These are phyloP conservation scores for Cicer cuneatum DNA, from an alignment of 306 rosid species.

Conservation along the genomic window DNA sequence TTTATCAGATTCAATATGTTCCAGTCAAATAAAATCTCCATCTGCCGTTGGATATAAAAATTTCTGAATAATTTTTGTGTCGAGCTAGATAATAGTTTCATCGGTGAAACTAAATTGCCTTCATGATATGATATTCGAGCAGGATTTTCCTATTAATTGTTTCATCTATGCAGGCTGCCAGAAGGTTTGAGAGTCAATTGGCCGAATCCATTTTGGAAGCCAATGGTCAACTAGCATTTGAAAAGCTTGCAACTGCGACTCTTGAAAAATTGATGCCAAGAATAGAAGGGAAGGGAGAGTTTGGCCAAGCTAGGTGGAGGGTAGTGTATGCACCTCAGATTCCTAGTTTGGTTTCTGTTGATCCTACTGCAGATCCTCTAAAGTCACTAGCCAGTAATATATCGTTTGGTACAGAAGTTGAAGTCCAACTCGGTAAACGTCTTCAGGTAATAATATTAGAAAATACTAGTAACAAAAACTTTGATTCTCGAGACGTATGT, in stretches of 20 bases:
- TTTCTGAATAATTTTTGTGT: background rate
- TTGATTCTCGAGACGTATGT: constrained; percentile 20
- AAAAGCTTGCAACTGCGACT: constrained; percentile 90
- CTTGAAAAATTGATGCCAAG: constrained; percentile 95
- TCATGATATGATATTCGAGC: constrained; percentile 24
- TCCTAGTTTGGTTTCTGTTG: constrained; percentile 81
- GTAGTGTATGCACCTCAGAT: constrained; percentile 93
- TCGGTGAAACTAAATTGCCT: constrained; percentile 24
- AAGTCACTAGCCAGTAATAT: constrained; percentile 87
- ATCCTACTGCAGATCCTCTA: constrained; percentile 86
- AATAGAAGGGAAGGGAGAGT: constrained; percentile 95
- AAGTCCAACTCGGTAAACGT: constrained; percentile 92
- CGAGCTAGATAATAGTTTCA: constrained; percentile 4
- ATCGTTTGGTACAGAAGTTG: constrained; percentile 91
- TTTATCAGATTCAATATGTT: background rate
- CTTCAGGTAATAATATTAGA: constrained; percentile 67
- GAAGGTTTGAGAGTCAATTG: constrained; percentile 88
- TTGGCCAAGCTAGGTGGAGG: constrained; percentile 95
- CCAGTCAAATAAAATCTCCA: background rate
- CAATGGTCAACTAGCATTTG: constrained; percentile 86
- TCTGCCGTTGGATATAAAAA: background rate
- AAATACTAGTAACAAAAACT: constrained; percentile 8
- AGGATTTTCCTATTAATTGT: constrained; percentile 25
- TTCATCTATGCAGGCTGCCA: constrained; percentile 68
- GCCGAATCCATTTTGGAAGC: constrained; percentile 89